phyloP scores from a whole-genome alignment of 805 yeast genomes.

The Lipomyces oligophaga region DNA sequence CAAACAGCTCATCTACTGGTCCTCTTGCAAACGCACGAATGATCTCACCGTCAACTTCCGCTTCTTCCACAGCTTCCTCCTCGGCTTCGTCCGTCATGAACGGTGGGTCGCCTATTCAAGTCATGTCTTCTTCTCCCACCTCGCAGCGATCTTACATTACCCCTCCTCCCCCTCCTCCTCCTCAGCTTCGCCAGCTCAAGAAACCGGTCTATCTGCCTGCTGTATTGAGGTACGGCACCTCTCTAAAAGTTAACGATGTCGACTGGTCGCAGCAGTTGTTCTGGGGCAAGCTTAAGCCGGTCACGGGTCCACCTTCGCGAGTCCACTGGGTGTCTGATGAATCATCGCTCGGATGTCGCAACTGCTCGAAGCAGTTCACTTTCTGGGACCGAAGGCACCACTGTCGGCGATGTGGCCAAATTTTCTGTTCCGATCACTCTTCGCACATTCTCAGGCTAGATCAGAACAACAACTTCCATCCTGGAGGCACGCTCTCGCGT shows the following conservation, averaged over 20 bases:
- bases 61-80: slow-evolving; percentile 21
- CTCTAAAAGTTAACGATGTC: slow-evolving; percentile 33
- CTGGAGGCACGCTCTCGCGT: slow-evolving; percentile 61
- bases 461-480: slow-evolving; percentile 49
- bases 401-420: slow-evolving; percentile 80
- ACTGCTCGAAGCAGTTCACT: slow-evolving; percentile 66
- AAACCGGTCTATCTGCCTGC: slow-evolving; percentile 91
- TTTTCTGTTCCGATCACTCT: slow-evolving; percentile 67
- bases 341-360: slow-evolving; percentile 57
- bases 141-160: slow-evolving; percentile 21
- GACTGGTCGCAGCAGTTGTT: slow-evolving; percentile 24
- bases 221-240: slow-evolving; percentile 54
- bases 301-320: slow-evolving; percentile 35
- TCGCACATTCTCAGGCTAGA: slow-evolving; percentile 56
- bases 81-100: slow-evolving; percentile 12
- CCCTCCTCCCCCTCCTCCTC: slow-evolving; percentile 39
- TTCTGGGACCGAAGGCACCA: slow-evolving; percentile 78
- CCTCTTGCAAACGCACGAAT: too few relatives aligned
- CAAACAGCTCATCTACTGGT: too few relatives aligned
- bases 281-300: slow-evolving; percentile 27
- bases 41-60: slow-evolving; percentile 21
- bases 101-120: slow-evolving; percentile 12
- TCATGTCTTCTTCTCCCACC: slow-evolving; percentile 21
- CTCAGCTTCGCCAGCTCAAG: slow-evolving; percentile 74
- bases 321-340: slow-evolving; percentile 59